phyloP scores from a whole-genome alignment of 2,329 filamentous ascomycete genomes.

The Trichoderma afroharzianum region DNA sequence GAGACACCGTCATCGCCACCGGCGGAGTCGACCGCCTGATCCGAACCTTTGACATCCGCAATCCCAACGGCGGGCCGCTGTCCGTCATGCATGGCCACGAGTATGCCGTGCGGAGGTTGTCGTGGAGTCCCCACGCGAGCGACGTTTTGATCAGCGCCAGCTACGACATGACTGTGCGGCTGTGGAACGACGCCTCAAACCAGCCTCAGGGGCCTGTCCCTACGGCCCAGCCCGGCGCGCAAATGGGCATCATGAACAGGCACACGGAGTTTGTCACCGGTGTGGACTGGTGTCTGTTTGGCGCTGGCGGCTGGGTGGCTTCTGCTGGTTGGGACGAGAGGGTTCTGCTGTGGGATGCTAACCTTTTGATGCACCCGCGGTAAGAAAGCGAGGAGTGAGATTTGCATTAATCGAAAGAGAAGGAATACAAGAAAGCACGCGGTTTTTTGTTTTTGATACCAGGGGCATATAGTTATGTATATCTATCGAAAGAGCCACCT shows the following conservation, averaged over 20 bases:
- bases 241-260: slow-evolving; percentile 82
- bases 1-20: slow-evolving; percentile 76
- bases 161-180: slow-evolving; percentile 95
- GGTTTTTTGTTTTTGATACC: background rate
- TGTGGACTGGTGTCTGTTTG: slow-evolving; percentile 97
- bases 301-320: slow-evolving; percentile 91
- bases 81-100: slow-evolving; percentile 78
- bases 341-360: slow-evolving; percentile 88
- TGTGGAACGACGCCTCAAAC: slow-evolving; percentile 76
- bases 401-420: background rate
- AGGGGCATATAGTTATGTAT: background rate
- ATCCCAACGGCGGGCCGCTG: slow-evolving; percentile 67
- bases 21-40: slow-evolving; percentile 85
- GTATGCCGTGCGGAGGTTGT: slow-evolving; percentile 80
- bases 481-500: background rate
- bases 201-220: slow-evolving; percentile 35
- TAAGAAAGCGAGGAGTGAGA: slow-evolving; percentile 6
- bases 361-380: slow-evolving; percentile 39
- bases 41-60: slow-evolving; percentile 85
- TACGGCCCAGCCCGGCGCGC: slow-evolving; percentile 53
- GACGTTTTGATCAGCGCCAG: slow-evolving; percentile 84
- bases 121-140: slow-evolving; percentile 92
- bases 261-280: slow-evolving; percentile 97
- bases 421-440: background rate
- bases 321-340: slow-evolving; percentile 93